Base-by-base conservation (phyloP, 2,329 filamentous ascomycete genomes). In the Penicillium sp. region DNA sequence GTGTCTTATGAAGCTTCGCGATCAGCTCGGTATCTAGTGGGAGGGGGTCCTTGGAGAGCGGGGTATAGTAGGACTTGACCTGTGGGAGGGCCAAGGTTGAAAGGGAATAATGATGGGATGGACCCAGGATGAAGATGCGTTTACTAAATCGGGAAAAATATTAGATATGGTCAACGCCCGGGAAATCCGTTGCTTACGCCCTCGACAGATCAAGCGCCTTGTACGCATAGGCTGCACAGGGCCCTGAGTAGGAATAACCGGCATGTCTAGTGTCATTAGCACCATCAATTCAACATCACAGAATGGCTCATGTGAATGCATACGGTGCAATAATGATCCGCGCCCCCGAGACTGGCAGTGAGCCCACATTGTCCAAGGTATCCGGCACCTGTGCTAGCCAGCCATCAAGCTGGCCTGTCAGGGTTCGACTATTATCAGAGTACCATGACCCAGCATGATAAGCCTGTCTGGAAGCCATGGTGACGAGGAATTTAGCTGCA, bases 181-280 rank as follows among this genome's bases (percentile, higher is more conserved):
- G 13, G 8, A 29, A n/a, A 35, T 27, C 3, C 29, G 26, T 21
- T 51, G 73, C 82, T 72, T 74, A 88, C 84, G 87, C 89, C 59
- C 86, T 85, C 58, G 86, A 88, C 55, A 98, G 82, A 73, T 98
- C 92, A 49, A 96, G 86, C 7, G 85, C 84, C 75, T 91, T 95
- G 78, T 98, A 99, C 9, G 95, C 95, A 87, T 91, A 98, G 44
- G 93, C 95, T 44, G 95, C 95, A 64, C 91, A 93, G 39, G 88
- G 85, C 8, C 95, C 95, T 4, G 95, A 99, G 80, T 93, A 98
- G 2, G 85, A 80, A 77, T 96, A 99, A 59, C 95, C 95, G 58
- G 95, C 95, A 74, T 99, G 95, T 59, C 93, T 97, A 68, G 7
- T 65, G 52, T 55, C 14, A 53, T 47, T 49, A 70, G 59, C 50